phyloP scores from a whole-genome alignment of 108 stramenopile species.

The Pseudonitzschia delicatissima region DNA sequence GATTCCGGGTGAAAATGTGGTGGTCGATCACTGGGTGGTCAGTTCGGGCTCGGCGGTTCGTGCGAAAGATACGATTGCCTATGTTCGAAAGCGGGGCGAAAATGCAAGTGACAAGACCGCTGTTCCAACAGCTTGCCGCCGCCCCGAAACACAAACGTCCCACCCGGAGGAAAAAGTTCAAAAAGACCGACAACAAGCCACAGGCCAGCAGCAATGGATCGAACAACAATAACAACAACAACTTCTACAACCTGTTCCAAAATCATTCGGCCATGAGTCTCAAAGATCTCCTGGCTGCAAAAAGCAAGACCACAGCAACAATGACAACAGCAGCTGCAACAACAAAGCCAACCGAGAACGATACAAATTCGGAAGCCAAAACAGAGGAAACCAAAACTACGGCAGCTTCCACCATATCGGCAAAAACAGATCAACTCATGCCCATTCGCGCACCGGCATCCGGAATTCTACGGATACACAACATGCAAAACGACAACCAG shows the following conservation, averaged over 20 bases:
- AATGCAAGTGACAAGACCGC: not conserved
- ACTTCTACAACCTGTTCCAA: too few species aligned
- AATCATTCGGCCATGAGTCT: not conserved
- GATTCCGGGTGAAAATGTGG: constrained; percentile 19
- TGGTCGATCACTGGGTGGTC: constrained; percentile 27
- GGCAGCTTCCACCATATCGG: constrained; percentile 2
- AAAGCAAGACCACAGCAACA: not conserved
- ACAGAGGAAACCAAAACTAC: not conserved
- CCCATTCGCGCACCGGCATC: constrained; percentile 29
- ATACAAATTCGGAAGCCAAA: too few species aligned
- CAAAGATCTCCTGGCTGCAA: not conserved
- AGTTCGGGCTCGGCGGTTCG: constrained; percentile 22
- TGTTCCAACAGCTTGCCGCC: not conserved
- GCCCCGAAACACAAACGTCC: constrained; percentile 31
- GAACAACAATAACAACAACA: not conserved
- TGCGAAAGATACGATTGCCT: constrained; percentile 37
- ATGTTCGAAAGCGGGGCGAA: constrained; percentile 14
- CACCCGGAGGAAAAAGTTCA: constrained; percentile 17
- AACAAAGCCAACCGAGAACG: too few species aligned
- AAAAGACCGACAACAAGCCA: not conserved
- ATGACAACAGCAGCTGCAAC: not conserved
- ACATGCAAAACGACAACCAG: not conserved
- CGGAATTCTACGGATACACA: constrained; percentile 15
- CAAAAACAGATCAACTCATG: not conserved
- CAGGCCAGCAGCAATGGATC: not conserved